Evolutionary conservation across 2,329 filamentous ascomycete genomes (phyloP), one percentile per base, ranked within the genome.

Genomic region (Epichloe uncinata): DNA sequence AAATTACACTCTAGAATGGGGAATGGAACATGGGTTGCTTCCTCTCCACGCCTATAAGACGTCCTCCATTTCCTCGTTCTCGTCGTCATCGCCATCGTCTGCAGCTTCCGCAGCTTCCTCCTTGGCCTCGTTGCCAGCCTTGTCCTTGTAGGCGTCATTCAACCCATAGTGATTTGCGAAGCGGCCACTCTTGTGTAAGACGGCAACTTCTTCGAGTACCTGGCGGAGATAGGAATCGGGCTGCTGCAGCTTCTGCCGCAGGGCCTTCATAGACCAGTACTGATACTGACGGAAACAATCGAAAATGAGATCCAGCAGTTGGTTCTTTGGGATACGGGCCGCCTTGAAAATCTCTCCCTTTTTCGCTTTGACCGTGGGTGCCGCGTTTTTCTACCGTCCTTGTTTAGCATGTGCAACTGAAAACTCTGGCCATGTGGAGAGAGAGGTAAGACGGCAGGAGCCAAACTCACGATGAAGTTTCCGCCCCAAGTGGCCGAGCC

Each of bases 171-270:
- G 83, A 64, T 89, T 91, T 47, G 87, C 84, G 63, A 94, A 95
- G 3, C 81, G 77, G 26, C 91, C 91, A 44, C 81, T 84, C 66
- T 89, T 87, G 63, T 94, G 83, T 53, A 95, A 70, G 18, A 85
- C 79, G 0, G 88, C 91, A 52, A 97, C 79, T 61, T 88, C 82
- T 54, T 90, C 85, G 57, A 98, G 70, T 1, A 83, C 84, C 63
- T 93, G 81, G 49, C 91, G 88, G 54, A 98, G 78, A 65, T 90
- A 97, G n/a, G 85, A 82, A 64, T 97, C 93, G 1, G 93, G 93
- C 68, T 98, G 93, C 52, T 83, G 79, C 38, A 94, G 78, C 53
- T 77, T 73, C 47, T 81, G 75, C 55, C 88, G 87, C 57, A 98
- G 78, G 5, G 85, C 80, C 62, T 87, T 90, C 74, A 97, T 86